A percentile compares a stretch with the other conserved stretches of the same genome.
phyloP scores from a whole-genome alignment of 257 asterid species.

The Solanum bulbocastanum region DNA sequence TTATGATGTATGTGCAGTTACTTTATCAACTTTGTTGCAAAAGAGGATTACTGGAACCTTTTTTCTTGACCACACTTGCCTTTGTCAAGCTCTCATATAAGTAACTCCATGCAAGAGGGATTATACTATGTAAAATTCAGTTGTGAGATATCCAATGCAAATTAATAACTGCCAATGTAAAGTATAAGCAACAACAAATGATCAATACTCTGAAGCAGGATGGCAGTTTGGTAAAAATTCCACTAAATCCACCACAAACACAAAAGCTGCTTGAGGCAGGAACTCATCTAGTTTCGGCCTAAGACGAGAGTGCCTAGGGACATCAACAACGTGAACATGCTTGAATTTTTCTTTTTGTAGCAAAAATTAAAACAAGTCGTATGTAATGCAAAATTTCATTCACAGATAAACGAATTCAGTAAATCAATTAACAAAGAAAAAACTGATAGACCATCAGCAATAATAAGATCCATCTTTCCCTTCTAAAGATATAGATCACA shows the following conservation, averaged over 20 bases:
- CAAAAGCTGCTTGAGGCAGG: slow-evolving; percentile 64
- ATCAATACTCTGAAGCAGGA: slow-evolving; percentile 67
- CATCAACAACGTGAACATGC: slow-evolving; percentile 68
- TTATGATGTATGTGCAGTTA: slow-evolving; percentile 76
- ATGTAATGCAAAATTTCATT: not conserved
- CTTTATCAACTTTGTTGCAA: slow-evolving; percentile 90
- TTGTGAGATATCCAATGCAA: not conserved
- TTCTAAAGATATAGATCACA: not conserved
- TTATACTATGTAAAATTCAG: not conserved
- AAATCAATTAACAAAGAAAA: not conserved
- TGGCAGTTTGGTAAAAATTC: slow-evolving; percentile 72
- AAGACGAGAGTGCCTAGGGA: slow-evolving; percentile 89
- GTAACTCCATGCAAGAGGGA: slow-evolving; percentile 35
- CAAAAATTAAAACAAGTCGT: slow-evolving; percentile 1
- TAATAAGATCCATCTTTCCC: not conserved
- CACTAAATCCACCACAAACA: slow-evolving; percentile 74
- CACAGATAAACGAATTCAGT: not conserved
- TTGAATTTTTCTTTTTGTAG: slow-evolving; percentile 59
- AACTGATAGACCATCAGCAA: not conserved
- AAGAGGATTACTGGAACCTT: slow-evolving; percentile 51
- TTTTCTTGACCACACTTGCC: slow-evolving; percentile 58
- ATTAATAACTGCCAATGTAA: not conserved
- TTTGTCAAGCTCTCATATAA: slow-evolving; percentile 74
- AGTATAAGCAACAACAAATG: not conserved
- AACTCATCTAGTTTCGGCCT: slow-evolving; percentile 62